Base-by-base conservation (phyloP, 2,329 filamentous ascomycete genomes). In the Camptophora hylomeconis region DNA sequence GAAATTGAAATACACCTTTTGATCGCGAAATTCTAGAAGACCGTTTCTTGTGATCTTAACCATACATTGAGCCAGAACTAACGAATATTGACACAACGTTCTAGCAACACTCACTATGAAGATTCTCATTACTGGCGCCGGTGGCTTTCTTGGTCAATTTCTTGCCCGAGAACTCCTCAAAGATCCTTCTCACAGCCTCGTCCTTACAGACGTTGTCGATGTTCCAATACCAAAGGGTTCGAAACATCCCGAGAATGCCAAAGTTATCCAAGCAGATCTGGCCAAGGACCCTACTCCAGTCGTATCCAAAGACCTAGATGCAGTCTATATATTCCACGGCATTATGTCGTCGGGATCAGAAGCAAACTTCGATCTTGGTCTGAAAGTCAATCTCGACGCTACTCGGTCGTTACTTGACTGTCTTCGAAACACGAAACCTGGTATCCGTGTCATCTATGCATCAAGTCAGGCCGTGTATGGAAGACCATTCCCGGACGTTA, bases 271-370 rank as follows among this genome's bases (percentile, higher is more conserved):
- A 15, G 62, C 66, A 7, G 70, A 76, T 45, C 58, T 75, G 2
- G 56, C 69, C 9, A 46, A 48, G 1, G 54, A 56, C 3, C 57
- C 61, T 11, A 44, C 46, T 13, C 38, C 44, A 8, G 36, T 60
- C 4, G 50, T 58, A 18, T 51, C 54, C 15, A 25, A 35, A 10
- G 60, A 63, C 1, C 53, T 71, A 3, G 56, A 63, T 35, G 64
- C 65, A 25, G 58, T 67, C 33, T 76, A 72, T 52, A 57, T 73
- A 42, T 69, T 77, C 48, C 72, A 77, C 50, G 72, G 72, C 37
- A 73, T 76, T 57, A 76, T 77, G 72, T 75, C 71, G 0, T 65
- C 65, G 8, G 70, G 69, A 5, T 67, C 69, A 10, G 72, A 76
- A 50, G 66, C 67, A 22, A 63, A 75, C 50, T 70, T 68, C 38